These are phyloP conservation scores for Phytophthora tentaculata DNA, from an alignment of 352 stramenopile genomes.

Conservation along the genomic window DNA sequence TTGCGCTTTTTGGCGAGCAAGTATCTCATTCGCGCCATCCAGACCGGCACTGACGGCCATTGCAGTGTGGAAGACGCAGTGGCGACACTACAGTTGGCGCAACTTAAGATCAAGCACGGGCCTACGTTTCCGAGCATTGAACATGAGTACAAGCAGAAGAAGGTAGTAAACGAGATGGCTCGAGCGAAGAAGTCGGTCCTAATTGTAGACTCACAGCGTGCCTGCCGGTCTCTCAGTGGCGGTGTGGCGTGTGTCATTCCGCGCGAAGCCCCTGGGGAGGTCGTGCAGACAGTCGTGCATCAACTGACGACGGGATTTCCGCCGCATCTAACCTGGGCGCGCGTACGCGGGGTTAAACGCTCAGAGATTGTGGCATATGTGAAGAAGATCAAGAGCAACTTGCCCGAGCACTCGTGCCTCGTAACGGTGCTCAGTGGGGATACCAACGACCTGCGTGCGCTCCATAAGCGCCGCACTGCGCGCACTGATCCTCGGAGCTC, in stretches of 20 bases:
- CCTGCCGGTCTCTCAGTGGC: conserved; percentile 67
- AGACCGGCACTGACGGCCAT: conserved; percentile 74
- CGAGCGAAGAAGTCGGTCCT: conserved; percentile 78
- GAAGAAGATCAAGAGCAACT: conserved; percentile 43
- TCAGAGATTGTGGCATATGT: conserved; percentile 48
- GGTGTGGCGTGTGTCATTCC: conserved; percentile 70
- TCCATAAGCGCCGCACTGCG: conserved; percentile 83
- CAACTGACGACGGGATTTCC: conserved; percentile 86
- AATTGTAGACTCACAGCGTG: conserved; percentile 72
- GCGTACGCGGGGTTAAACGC: conserved; percentile 52
- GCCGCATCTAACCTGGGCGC: conserved; percentile 80
- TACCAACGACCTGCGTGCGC: conserved; percentile 60
- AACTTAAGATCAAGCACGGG: conserved; percentile 81
- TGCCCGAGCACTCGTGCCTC: conserved; percentile 65
- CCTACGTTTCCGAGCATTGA: conserved; percentile 78
- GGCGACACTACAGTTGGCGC: conserved; percentile 72
- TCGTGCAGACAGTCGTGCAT: conserved; percentile 66
- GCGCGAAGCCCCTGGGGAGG: conserved; percentile 49
- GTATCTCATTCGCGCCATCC: conserved; percentile 76
- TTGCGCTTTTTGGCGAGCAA: conserved; percentile 77
- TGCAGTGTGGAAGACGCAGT: conserved; percentile 86
- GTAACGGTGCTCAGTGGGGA: conserved; percentile 62
- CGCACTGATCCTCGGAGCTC: conserved; percentile 76
- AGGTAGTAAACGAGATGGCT: conserved; percentile 77
- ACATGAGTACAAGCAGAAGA: conserved; percentile 78